Conservation (phyloP, 2,329 filamentous ascomycete genomes). For the Claviceps capensis region DNA sequence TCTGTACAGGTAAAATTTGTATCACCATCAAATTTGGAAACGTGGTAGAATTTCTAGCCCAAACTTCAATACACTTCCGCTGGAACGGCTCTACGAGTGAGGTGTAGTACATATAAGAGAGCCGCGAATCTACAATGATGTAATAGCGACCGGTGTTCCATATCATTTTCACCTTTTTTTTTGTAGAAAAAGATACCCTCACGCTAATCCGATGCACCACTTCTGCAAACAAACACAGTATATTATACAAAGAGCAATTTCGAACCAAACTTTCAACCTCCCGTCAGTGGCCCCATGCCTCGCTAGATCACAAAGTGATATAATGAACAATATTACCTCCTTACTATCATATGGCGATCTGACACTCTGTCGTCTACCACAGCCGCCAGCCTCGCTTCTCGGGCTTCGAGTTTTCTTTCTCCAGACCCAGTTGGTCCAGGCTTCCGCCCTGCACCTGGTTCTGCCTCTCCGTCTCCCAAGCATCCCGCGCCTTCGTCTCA, state of each 20-base stretch:
- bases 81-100: not conserved
- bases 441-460: slow-evolving; percentile 37
- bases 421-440: slow-evolving; percentile 34
- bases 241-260: slow-evolving; percentile 24
- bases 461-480: slow-evolving; percentile 35
- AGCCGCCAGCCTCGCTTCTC: slow-evolving; percentile 38
- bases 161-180: not conserved
- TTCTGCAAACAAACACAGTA: slow-evolving; percentile 22
- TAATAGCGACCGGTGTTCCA: not conserved
- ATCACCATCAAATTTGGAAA: not conserved
- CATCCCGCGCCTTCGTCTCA: slow-evolving; percentile 26
- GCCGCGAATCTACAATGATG: not conserved
- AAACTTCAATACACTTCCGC: not conserved
- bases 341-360: not conserved
- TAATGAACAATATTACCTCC: not conserved
- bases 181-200: slow-evolving; percentile 18
- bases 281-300: slow-evolving; percentile 4
- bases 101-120: not conserved
- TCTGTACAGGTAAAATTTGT: not conserved
- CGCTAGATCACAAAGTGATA: slow-evolving; percentile 3
- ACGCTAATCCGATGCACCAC: slow-evolving; percentile 32
- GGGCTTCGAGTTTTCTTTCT: slow-evolving; percentile 14
- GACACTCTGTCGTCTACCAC: slow-evolving; percentile 15
- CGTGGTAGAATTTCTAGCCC: not conserved
- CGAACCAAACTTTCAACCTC: not conserved